These are phyloP conservation scores for Cyclocybe aegerita DNA, from an alignment of 768 basidiomycete species.

Conservation along the genomic window DNA sequence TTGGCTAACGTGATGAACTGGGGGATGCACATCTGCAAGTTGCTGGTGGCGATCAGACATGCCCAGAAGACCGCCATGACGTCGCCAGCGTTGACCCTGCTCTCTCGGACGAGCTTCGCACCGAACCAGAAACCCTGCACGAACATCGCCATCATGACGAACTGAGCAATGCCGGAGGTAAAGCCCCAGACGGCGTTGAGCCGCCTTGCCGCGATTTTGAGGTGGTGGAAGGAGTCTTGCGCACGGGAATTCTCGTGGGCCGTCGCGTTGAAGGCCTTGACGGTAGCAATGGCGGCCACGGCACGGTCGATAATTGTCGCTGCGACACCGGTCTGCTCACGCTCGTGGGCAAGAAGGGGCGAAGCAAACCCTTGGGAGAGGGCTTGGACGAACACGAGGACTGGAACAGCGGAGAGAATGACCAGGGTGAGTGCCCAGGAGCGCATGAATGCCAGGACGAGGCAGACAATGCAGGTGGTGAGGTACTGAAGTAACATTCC, in stretches of 20 bases:
- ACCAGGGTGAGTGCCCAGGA: constrained; percentile 87
- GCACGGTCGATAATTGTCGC: constrained; percentile 82
- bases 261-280: constrained; percentile 90
- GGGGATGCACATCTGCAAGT: constrained; percentile 85
- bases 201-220: constrained; percentile 46
- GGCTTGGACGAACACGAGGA: constrained; percentile 74
- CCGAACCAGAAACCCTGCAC: constrained; percentile 98
- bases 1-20: constrained; percentile 74
- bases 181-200: constrained; percentile 77
- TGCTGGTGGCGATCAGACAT: constrained; percentile 84
- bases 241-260: constrained; percentile 41
- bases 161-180: constrained; percentile 68
- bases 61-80: constrained; percentile 99
- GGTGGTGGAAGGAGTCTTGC: constrained; percentile 42
- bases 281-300: constrained; percentile 75
- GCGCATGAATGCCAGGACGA: constrained; percentile 78
- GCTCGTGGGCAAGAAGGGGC: constrained; percentile 69
- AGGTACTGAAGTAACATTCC: constrained; percentile 81
- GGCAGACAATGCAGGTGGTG: constrained; percentile 74
- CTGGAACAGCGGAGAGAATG: constrained; percentile 86
- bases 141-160: constrained; percentile 89
- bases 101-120: constrained; percentile 80
- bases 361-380: constrained; percentile 68
- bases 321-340: constrained; percentile 63
- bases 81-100: constrained; percentile 64